These are phyloP conservation scores for Metarhizium guizhouense DNA, from an alignment of 2,329 filamentous ascomycete species.

Conservation along the genomic window DNA sequence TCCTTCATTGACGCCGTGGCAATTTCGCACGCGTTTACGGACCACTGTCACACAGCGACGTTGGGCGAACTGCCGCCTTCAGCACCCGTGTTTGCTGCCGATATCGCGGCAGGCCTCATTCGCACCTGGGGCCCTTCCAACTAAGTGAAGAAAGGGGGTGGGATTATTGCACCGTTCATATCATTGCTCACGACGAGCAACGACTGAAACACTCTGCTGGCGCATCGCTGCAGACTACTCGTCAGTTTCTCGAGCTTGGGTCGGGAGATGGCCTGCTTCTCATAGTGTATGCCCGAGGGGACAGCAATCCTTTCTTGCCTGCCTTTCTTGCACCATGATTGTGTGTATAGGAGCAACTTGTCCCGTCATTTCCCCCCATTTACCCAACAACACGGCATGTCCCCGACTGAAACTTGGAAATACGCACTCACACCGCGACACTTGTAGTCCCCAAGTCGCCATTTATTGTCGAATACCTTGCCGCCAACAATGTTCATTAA, in stretches of 20 bases:
- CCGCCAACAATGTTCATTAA: no score
- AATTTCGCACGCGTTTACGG: conserved; percentile 39
- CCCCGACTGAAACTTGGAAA: no score
- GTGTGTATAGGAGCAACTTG: no score
- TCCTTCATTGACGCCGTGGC: conserved; percentile 48
- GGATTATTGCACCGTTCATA: no score
- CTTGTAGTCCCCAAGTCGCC: no score
- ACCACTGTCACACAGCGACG: conserved; percentile 57
- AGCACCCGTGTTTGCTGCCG: conserved; percentile 51
- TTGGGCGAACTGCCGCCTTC: conserved; percentile 42
- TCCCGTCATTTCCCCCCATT: no score
- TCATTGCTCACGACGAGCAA: conserved; percentile 24
- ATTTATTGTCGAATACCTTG: no score
- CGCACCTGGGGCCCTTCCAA: conserved; percentile 51
- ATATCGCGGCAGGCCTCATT: conserved; percentile 48
- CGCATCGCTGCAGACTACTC: conserved; percentile 20
- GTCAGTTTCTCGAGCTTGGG: conserved; percentile 41
- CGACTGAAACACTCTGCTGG: conserved; percentile 5
- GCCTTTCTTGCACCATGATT: no score
- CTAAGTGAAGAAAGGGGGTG: neutral
- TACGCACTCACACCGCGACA: no score
- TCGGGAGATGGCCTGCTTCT: conserved; percentile 49
- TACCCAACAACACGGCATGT: no score
- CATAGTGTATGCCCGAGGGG: conserved; percentile 16
- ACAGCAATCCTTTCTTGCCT: no score